Percentiles rank a stretch among this genome's conserved stretches.
These are phyloP conservation scores for Glycine latifolia DNA, from an alignment of 306 rosid genomes.

Conservation along the genomic window DNA sequence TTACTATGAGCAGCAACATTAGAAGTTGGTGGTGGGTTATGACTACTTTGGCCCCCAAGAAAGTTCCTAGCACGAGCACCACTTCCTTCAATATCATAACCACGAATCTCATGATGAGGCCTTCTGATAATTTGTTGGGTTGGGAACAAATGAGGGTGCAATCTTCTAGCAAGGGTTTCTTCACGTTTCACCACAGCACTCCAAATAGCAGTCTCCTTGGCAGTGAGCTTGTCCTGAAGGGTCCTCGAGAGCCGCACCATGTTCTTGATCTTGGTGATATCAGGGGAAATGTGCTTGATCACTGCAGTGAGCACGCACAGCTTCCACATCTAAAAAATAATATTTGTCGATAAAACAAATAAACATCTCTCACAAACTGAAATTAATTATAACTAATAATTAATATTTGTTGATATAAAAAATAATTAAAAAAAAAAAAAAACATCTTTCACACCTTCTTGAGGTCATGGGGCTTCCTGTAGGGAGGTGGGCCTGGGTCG, in stretches of 20 bases:
- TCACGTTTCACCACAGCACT: conserved; percentile 63
- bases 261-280: conserved; percentile 60
- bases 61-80: no score
- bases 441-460: conserved; percentile 50
- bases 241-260: conserved; percentile 62
- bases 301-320: conserved; percentile 68
- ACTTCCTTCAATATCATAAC: no score
- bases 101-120: no score
- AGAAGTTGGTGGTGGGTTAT: no score
- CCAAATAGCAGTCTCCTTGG: conserved; percentile 79
- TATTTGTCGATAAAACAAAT: no score
- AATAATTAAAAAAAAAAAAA: no score
- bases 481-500: conserved; percentile 72
- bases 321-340: conserved; percentile 58
- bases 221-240: conserved; percentile 75
- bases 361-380: no score
- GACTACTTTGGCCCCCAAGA: background rate
- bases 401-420: no score
- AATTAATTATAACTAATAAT: no score
- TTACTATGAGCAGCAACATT: background rate
- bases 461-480: conserved; percentile 81
- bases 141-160: conserved; percentile 15
- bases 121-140: no score
- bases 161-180: conserved; percentile 54
- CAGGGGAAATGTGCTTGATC: conserved; percentile 73